Evolutionary conservation across 2,329 filamentous ascomycete genomes (phyloP), one percentile per base, ranked within the genome.

Genomic region (Neocucurbitaria cava): DNA sequence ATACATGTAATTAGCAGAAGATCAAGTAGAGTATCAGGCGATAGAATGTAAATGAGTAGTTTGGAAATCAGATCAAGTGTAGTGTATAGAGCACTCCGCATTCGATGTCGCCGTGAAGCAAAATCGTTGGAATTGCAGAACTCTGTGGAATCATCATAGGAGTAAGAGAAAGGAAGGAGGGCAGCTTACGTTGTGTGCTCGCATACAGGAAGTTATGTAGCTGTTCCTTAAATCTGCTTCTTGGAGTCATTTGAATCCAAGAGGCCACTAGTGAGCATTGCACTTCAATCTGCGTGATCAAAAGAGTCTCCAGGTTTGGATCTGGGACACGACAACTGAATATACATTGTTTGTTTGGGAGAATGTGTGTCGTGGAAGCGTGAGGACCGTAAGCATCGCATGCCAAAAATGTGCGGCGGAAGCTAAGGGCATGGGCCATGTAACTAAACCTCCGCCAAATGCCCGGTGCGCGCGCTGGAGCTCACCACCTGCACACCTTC

Each of bases 91-190:
- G 70, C 75, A 74, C 68, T 81, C 79, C 69, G 71, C 79, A 78
- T 75, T 59, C 71, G 73, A 71, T 56, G 72, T 65, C 66, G 44
- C 63, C 26, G 56, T 58, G 51, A 65, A 66, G 68, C 65, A 52
- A 62, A 58, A 71, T 72, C 76, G 70, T 81, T 71, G 69, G 79
- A 69, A 80, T 81, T 81, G 79, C 79, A 82, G 79, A 82, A 82
- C 72, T 74, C 76, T 78, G 72, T 74, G 61, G 55, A 73, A 70
- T 79, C 79, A 80, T 81, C 78, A 78, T 64, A 54, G 33, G 48
- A 39, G 13, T 21, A 9, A 39, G 23, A 24, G 20, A 18, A 6
- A 11, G 20, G 35, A 9, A 17, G 21, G 9, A 23, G 11, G 20
- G 7, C 10, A 20, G 54, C 65, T 61, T 62, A 68, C 64, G 50